These are phyloP conservation scores for Furcasterigmium sp. DNA, from an alignment of 2,329 filamentous ascomycete species.

Conservation along the genomic window DNA sequence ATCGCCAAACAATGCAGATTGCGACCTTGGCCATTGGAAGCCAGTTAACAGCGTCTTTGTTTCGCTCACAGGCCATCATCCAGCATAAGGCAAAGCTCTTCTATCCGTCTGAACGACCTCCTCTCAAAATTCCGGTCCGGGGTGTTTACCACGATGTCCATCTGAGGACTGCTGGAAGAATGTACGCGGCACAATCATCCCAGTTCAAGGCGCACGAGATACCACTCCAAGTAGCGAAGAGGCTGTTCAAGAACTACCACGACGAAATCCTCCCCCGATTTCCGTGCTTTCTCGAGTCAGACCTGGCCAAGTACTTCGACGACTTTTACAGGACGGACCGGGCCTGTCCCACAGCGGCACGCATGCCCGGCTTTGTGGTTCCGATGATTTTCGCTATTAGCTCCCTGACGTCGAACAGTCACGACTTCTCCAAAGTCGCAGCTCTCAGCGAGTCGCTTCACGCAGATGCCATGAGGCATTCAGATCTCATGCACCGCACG, in stretches of 20 bases:
- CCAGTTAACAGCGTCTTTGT: not conserved
- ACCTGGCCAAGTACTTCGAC: constrained; percentile 9
- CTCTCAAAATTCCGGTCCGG: constrained; percentile 14
- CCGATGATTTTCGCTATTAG: constrained; percentile 38
- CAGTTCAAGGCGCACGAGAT: constrained; percentile 8
- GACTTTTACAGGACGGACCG: constrained; percentile 8
- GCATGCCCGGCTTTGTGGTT: constrained; percentile 30
- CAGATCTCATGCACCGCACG: constrained; percentile 6
- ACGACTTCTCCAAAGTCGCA: constrained; percentile 14
- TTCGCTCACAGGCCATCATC: not conserved
- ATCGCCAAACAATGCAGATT: not conserved
- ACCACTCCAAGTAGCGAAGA: constrained; percentile 11
- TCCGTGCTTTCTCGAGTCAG: constrained; percentile 12
- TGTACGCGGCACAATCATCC: constrained; percentile 4
- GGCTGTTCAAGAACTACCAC: constrained; percentile 14
- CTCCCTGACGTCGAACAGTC: constrained; percentile 28
- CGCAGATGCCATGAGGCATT: constrained; percentile 10
- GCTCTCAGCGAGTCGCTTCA: constrained; percentile 14
- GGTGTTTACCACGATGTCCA: constrained; percentile 12
- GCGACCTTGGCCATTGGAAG: not conserved
- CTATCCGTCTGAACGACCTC: constrained; percentile 15
- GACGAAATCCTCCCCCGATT: constrained; percentile 12
- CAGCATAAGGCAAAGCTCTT: constrained; percentile 13
- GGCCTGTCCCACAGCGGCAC: not conserved
- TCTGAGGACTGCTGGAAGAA: constrained; percentile 2